Base-by-base conservation (phyloP, 768 basidiomycete genomes). In the Suillus hirtellus region DNA sequence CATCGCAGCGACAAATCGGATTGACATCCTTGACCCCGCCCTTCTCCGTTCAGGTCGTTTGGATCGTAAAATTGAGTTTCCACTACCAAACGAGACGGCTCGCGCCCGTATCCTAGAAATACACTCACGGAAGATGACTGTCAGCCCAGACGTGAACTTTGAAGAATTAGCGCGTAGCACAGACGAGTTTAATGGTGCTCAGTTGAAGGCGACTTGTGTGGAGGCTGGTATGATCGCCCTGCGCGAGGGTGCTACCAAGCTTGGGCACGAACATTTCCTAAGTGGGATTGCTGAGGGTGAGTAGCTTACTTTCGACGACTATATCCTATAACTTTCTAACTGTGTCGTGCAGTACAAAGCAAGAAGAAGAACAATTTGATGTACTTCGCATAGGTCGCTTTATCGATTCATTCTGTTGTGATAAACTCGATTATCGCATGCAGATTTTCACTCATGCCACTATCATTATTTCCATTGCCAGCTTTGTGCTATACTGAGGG, bases 151-250 rank as follows among this genome's bases (percentile, higher is more conserved):
- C 65, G 95, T 99, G 72, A 99, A 99, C 81, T 99, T 89, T 75
- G 95, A 96, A 66, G 97, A 99, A 77, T 81, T 99, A 60, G 95
- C 97, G 12, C 84, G 96, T 71, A 96, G 93, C 75, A 96, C 97
- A 54, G 97, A 99, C 70, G 97, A 99, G 73, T 98, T 99, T 78
- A 98, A 99, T 72, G 96, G 88, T n/a, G 94, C 94, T 8, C 93
- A 95, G 75, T 78, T 97, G 70, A 97, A 98, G 80, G 97, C 96
- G 1, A 96, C 97, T 3, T 99, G 96, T 77, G 97, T 99, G 1
- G 97, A 99, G 78, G 97, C 97, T 46, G 97, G 97, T 63, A 99
- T 99, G 97, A 97, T 99, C 71, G 93, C 96, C 8, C 78, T 99
- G 46, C 81, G 97, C 68, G 96, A 98, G 76, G 96, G 96, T 37